These are phyloP conservation scores for Candida dubliniensis DNA, from an alignment of 1,139 yeast species.

Conservation along the genomic window DNA sequence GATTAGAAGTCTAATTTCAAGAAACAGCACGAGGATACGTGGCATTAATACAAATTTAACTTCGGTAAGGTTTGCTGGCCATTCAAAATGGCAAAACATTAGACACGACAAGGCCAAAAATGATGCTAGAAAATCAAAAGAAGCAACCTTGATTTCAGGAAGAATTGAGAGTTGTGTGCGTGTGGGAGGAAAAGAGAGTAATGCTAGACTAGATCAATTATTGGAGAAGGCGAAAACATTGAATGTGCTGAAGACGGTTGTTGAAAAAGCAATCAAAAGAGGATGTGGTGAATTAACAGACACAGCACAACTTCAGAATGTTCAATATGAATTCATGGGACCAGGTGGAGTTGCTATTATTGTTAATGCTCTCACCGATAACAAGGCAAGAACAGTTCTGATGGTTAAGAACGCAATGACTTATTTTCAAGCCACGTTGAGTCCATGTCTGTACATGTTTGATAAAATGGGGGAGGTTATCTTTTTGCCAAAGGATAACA, in stretches of 20 bases:
- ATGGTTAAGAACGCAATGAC: slow-evolving; percentile 74
- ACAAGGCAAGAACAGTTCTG: slow-evolving; percentile 78
- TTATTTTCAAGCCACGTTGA: slow-evolving; percentile 66
- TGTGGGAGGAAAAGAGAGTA: slow-evolving; percentile 54
- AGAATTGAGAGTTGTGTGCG: slow-evolving; percentile 75
- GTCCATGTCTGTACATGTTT: slow-evolving; percentile 79
- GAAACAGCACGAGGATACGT: slow-evolving; percentile 1
- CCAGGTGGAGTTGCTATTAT: slow-evolving; percentile 90
- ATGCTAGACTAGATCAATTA: slow-evolving; percentile 71
- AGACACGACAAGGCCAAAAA: slow-evolving; percentile 92
- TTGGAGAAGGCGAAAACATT: slow-evolving; percentile 76
- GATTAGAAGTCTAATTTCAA: slow-evolving; percentile 1
- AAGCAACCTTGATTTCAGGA: slow-evolving; percentile 71
- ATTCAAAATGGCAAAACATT: slow-evolving; percentile 93
- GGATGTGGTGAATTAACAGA: slow-evolving; percentile 61
- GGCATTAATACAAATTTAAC: not conserved
- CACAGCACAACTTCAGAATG: slow-evolving; percentile 35
- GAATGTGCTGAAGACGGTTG: slow-evolving; percentile 80
- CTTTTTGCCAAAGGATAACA: slow-evolving; percentile 40
- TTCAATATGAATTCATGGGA: slow-evolving; percentile 85
- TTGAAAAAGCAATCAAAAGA: slow-evolving; percentile 83
- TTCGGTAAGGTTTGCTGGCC: slow-evolving; percentile 53
- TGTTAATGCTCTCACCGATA: slow-evolving; percentile 85
- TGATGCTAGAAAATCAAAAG: slow-evolving; percentile 73
- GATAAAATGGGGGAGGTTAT: slow-evolving; percentile 72